Conservation (phyloP, 805 yeast species). For the Kregervanrija fluxuum region DNA sequence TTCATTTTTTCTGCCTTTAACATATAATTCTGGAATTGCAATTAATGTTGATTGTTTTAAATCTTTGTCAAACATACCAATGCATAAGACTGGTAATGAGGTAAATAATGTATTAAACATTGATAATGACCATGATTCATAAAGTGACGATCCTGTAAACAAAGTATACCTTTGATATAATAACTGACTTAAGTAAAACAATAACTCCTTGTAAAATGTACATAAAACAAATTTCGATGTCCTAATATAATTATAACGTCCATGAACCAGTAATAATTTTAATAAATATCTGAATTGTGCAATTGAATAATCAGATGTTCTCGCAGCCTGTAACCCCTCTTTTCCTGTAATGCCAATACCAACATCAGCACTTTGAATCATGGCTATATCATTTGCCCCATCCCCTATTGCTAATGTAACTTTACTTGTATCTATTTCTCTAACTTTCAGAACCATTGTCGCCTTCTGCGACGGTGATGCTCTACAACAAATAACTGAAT, state of each 20-base stretch:
- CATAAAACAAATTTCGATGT: constrained; percentile 87
- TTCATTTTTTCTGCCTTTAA: constrained; percentile 65
- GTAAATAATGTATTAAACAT: constrained; percentile 97
- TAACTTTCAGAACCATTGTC: constrained; percentile 72
- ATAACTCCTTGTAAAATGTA: constrained; percentile 89
- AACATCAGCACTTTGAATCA: constrained; percentile 97
- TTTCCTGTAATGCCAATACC: constrained; percentile 97
- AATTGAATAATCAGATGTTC: constrained; percentile 89
- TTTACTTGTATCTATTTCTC: constrained; percentile 55
- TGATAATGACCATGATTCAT: constrained; percentile 93
- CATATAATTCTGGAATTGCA: constrained; percentile 86
- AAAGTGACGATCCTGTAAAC: constrained; percentile 88
- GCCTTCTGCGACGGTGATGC: constrained; percentile 98
- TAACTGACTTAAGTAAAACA: constrained; percentile 84
- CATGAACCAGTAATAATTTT: constrained; percentile 85
- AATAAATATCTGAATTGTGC: constrained; percentile 86
- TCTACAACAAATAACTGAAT: constrained; percentile 90
- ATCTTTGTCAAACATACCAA: constrained; percentile 96
- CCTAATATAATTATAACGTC: constrained; percentile 89
- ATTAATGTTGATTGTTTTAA: constrained; percentile 78
- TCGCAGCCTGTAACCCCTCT: constrained; percentile 95
- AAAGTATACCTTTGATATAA: constrained; percentile 79
- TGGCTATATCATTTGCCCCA: constrained; percentile 98
- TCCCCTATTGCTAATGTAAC: constrained; percentile 97
- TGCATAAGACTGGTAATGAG: constrained; percentile 79